phyloP scores from a whole-genome alignment of 106 monocot genomes.

The Dioscorea dumetorum region DNA sequence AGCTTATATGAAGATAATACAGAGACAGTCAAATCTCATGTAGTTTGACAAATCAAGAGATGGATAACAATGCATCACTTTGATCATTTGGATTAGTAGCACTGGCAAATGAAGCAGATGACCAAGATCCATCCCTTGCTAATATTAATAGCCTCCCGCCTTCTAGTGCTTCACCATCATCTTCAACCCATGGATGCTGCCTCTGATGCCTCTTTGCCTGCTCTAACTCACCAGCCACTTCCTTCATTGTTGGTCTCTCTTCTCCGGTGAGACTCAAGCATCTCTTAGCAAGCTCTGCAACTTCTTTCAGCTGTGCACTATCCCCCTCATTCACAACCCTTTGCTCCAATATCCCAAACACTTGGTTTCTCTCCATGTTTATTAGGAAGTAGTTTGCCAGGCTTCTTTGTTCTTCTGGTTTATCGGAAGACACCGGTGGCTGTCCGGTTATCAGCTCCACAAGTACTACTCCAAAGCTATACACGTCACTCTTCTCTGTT shows the following conservation, averaged over 20 bases:
- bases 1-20: too few relatives aligned
- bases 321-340: slow-evolving; percentile 23
- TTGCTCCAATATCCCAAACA: slow-evolving; percentile 8
- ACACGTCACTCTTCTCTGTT: slow-evolving; percentile 51
- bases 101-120: too few relatives aligned
- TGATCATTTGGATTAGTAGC: too few relatives aligned
- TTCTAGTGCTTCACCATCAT: too few relatives aligned
- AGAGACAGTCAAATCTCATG: too few relatives aligned
- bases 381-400: slow-evolving; percentile 12
- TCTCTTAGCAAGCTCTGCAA: slow-evolving; percentile 27
- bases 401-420: slow-evolving; percentile 15
- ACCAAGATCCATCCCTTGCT: too few relatives aligned
- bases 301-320: slow-evolving; percentile 2
- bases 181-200: too few relatives aligned
- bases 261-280: slow-evolving; percentile 33
- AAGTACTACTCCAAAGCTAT: slow-evolving; percentile 55
- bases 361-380: slow-evolving; percentile 1
- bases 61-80: too few relatives aligned
- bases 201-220: too few relatives aligned
- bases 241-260: slow-evolving; percentile 34
- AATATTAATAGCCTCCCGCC: too few relatives aligned
- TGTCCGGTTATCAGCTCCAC: slow-evolving; percentile 39
- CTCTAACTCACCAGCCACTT: slow-evolving; percentile 21
- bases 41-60: too few relatives aligned
- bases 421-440: slow-evolving; percentile 19